These are phyloP conservation scores for Theileria sp. DNA, from an alignment of 169 alveolate genomes.

Conservation along the genomic window DNA sequence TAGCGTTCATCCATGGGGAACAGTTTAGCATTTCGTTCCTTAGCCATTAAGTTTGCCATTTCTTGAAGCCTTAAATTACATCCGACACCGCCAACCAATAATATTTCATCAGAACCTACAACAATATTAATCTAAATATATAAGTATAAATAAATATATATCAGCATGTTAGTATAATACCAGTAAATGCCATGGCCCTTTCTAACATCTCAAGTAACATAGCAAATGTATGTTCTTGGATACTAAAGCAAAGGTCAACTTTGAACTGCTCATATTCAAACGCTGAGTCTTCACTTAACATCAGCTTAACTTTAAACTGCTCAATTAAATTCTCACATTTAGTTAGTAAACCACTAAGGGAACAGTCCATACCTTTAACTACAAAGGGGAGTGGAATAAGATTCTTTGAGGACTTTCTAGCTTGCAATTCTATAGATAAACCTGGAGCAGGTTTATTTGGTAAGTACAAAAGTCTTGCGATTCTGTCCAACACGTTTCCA, in stretches of 20 bases:
- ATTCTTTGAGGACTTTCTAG: constrained; percentile 78
- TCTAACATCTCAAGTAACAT: constrained; percentile 98
- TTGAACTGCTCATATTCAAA: constrained; percentile 29
- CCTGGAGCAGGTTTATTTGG: constrained; percentile 99
- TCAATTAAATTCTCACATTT: constrained; percentile 56
- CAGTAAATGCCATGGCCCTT: constrained; percentile 97
- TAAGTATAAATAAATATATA: not conserved
- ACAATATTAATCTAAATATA: not conserved
- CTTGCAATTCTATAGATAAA: constrained; percentile 94
- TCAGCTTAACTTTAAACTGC: constrained; percentile 15
- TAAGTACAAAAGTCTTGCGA: constrained; percentile 93
- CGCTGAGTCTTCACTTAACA: constrained; percentile 9
- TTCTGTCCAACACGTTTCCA: constrained; percentile 96
- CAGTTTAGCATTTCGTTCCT: constrained; percentile 92
- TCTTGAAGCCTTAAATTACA: constrained; percentile 94
- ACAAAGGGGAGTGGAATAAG: constrained; percentile 92
- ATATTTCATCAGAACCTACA: constrained; percentile 84
- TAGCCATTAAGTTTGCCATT: constrained; percentile 91
- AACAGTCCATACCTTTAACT: constrained; percentile 98
- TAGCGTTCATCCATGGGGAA: constrained; percentile 98
- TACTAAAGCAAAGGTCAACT: constrained; percentile 83
- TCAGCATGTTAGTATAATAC: constrained; percentile 18
- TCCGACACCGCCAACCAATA: constrained; percentile 99
- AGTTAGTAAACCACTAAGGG: constrained; percentile 88
- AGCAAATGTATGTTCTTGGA: constrained; percentile 95